These are phyloP conservation scores for Neonectria coccinea DNA, from an alignment of 2,329 filamentous ascomycete species.

Conservation along the genomic window DNA sequence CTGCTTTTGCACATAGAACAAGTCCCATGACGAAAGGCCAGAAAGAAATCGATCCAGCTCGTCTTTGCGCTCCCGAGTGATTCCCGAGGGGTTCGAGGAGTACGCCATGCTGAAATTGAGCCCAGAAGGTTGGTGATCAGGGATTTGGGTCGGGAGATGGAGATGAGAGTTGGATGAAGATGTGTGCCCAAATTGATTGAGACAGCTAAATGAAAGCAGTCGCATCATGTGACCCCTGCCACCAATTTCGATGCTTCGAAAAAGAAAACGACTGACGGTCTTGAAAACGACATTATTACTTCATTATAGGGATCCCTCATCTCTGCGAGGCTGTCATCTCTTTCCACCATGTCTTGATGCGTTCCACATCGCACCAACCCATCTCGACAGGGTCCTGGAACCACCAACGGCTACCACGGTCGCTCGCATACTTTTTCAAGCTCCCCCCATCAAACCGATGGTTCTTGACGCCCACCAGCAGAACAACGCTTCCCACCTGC, in stretches of 20 bases:
- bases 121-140: neutral
- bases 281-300: neutral
- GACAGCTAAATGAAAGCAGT: neutral
- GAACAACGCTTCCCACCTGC: constrained; percentile 59
- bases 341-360: constrained; percentile 60
- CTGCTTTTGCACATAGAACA: constrained; percentile 42
- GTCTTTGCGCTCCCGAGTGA: constrained; percentile 15
- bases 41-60: constrained; percentile 43
- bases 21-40: constrained; percentile 45
- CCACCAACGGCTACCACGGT: constrained; percentile 60
- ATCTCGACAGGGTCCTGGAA: constrained; percentile 60
- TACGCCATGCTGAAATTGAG: neutral
- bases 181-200: neutral
- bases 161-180: neutral
- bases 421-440: constrained; percentile 59
- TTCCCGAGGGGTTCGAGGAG: neutral
- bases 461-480: constrained; percentile 68
- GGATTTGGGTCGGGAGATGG: neutral
- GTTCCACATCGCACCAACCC: constrained; percentile 62
- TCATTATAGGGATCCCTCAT: too few relatives aligned
- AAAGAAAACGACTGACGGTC: neutral
- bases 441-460: constrained; percentile 64
- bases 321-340: constrained; percentile 34
- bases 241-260: neutral
- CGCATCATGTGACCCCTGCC: constrained; percentile 2